Evolutionary conservation across 495 filamentous ascomycete genomes (phyloP).

Genomic region (Aspergillus affinis): DNA sequence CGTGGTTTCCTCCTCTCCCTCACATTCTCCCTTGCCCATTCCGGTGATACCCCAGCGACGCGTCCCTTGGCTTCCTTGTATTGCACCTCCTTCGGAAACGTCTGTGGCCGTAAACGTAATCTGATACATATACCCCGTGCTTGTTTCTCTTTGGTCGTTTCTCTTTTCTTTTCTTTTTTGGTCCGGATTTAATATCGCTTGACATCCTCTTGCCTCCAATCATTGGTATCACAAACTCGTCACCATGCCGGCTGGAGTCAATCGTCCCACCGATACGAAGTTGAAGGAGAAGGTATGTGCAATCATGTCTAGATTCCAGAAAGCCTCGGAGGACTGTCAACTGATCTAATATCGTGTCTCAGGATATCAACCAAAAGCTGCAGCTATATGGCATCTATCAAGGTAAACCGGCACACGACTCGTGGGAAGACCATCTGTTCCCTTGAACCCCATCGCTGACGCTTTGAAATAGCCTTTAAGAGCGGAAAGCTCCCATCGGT

Average conservation of each 20-base stretch:
- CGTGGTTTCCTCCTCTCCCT: conserved; percentile 1
- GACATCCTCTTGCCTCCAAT: background rate
- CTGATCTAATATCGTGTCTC: conserved; percentile 20
- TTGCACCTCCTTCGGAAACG: no score
- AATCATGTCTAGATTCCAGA: background rate
- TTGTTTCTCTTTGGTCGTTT: background rate
- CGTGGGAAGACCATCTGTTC: background rate
- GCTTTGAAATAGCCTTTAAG: conserved; percentile 63
- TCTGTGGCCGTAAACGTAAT: background rate
- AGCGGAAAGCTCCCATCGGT: conserved; percentile 90
- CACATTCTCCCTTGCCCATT: conserved; percentile 20
- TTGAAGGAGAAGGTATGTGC: conserved; percentile 50
- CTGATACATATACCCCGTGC: background rate
- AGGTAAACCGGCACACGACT: conserved; percentile 44
- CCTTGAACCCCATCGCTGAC: background rate
- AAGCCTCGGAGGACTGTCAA: background rate
- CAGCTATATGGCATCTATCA: conserved; percentile 90
- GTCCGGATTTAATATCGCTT: background rate
- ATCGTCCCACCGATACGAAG: conserved; percentile 64
- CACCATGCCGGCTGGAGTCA: conserved; percentile 54
- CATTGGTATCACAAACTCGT: conserved; percentile 6
- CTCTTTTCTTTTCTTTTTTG: background rate
- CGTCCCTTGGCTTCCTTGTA: conserved; percentile 13
- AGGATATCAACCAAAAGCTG: conserved; percentile 88
- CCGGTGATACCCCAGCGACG: conserved; percentile 39